A percentile compares a stretch with the other conserved stretches of the same genome.
These are phyloP conservation scores for Erodium moschatum DNA, from an alignment of 441 rosid species.

Conservation along the genomic window DNA sequence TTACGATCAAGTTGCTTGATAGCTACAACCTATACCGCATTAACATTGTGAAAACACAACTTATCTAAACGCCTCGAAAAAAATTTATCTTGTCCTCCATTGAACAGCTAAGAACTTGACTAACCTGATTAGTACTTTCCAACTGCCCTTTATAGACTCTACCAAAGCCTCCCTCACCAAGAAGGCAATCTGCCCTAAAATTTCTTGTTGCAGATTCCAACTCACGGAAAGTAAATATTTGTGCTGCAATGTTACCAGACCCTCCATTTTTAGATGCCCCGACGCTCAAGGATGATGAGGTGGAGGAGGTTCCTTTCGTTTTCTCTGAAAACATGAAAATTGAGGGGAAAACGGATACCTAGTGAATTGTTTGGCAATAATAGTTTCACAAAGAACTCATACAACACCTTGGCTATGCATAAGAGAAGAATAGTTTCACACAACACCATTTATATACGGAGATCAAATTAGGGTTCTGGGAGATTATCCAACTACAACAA, in stretches of 20 bases:
- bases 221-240: constrained; percentile 46
- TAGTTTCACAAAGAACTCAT: not conserved
- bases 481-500: not conserved
- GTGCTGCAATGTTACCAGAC: constrained; percentile 42
- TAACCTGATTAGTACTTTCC: constrained; percentile 40
- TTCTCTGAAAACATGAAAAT: constrained; percentile 34
- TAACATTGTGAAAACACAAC: too few species aligned
- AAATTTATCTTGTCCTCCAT: too few species aligned
- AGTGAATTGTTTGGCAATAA: too few species aligned
- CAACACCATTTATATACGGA: not conserved
- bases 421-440: too few species aligned
- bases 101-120: constrained; percentile 11
- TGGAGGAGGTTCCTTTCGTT: constrained; percentile 25
- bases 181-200: constrained; percentile 50
- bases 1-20: constrained; percentile 1
- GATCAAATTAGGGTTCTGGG: not conserved
- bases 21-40: constrained; percentile 23
- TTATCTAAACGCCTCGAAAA: too few species aligned
- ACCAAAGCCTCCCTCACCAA: constrained; percentile 69
- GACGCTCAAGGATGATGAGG: constrained; percentile 20
- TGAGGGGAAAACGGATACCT: not conserved
- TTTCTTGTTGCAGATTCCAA: constrained; percentile 49
- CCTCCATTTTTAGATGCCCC: constrained; percentile 33
- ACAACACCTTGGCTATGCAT: not conserved
- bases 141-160: constrained; percentile 57